Evolutionary conservation across 768 basidiomycete genomes (phyloP).

Genomic region (Chlorophyllum brunneum): DNA sequence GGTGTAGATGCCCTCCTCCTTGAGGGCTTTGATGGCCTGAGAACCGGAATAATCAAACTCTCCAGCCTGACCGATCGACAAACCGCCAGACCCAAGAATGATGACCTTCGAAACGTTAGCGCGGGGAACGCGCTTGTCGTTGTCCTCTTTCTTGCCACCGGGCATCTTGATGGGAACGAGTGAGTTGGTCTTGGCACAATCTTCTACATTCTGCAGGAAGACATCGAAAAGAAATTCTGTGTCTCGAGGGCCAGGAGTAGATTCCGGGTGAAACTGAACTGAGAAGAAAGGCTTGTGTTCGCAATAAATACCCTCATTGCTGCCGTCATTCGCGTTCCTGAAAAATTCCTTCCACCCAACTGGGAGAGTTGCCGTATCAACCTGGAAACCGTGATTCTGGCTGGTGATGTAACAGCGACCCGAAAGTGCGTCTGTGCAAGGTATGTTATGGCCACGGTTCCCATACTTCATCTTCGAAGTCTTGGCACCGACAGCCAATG

Average conservation of each 20-base stretch:
- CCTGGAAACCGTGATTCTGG: constrained; percentile 98
- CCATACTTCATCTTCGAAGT: constrained; percentile 99
- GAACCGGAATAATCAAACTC: constrained; percentile 99
- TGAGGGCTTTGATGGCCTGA: constrained; percentile 98
- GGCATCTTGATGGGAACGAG: constrained; percentile 64
- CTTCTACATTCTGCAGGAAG: constrained; percentile 84
- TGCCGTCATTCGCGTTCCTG: constrained; percentile 93
- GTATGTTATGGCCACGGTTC: constrained; percentile 98
- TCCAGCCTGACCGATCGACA: constrained; percentile 98
- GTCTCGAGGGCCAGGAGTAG: constrained; percentile 93
- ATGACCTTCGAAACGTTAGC: constrained; percentile 88
- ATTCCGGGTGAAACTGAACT: constrained; percentile 99
- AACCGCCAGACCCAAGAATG: constrained; percentile 94
- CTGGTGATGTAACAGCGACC: constrained; percentile 99
- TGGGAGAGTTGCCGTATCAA: constrained; percentile 76
- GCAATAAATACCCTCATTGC: constrained; percentile 97
- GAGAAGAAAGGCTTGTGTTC: constrained; percentile 95
- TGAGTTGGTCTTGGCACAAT: constrained; percentile 58
- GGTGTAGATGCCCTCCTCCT: constrained; percentile 98
- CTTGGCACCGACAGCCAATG: constrained; percentile 87
- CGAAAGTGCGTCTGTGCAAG: constrained; percentile 89
- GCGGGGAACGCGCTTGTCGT: constrained; percentile 67
- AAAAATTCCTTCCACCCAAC: constrained; percentile 91
- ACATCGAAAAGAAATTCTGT: constrained; percentile 99
- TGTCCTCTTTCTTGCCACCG: constrained; percentile 79